These are phyloP conservation scores for Solanum dulcamara DNA, from an alignment of 257 asterid genomes.

Conservation along the genomic window DNA sequence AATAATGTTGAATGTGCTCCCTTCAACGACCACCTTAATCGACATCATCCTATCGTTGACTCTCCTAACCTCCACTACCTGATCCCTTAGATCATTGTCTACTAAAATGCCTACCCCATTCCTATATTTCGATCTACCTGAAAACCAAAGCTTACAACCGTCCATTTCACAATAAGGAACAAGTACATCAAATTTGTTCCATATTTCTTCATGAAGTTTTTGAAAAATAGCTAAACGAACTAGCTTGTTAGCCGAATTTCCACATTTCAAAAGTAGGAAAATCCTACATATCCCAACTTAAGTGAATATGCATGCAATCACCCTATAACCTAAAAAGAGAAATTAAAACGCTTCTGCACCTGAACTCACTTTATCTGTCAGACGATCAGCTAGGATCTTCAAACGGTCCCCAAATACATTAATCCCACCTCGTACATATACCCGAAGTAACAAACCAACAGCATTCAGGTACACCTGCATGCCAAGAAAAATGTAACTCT, in stretches of 20 bases:
- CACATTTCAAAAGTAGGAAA: background rate
- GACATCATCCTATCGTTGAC: no score
- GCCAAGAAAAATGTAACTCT: background rate
- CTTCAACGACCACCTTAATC: no score
- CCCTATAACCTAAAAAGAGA: background rate
- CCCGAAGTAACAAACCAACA: conserved; percentile 61
- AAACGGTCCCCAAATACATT: conserved; percentile 50
- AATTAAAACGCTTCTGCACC: background rate
- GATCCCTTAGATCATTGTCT: no score
- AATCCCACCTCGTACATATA: conserved; percentile 45
- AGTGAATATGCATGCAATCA: background rate
- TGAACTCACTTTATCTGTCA: conserved; percentile 58
- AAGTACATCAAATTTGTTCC: background rate
- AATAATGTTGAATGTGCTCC: no score
- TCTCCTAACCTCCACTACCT: no score
- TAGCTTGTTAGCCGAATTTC: background rate
- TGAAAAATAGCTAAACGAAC: background rate
- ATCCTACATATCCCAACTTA: background rate
- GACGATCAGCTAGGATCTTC: conserved; percentile 35
- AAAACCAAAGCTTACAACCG: no score
- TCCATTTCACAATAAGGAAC: background rate
- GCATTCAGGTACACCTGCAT: conserved; percentile 82
- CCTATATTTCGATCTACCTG: no score
- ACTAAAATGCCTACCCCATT: no score
- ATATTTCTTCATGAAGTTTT: background rate